Evolutionary conservation across 2,329 filamentous ascomycete genomes (phyloP).

Genomic region (Neophaeococcomyces mojaviensis): DNA sequence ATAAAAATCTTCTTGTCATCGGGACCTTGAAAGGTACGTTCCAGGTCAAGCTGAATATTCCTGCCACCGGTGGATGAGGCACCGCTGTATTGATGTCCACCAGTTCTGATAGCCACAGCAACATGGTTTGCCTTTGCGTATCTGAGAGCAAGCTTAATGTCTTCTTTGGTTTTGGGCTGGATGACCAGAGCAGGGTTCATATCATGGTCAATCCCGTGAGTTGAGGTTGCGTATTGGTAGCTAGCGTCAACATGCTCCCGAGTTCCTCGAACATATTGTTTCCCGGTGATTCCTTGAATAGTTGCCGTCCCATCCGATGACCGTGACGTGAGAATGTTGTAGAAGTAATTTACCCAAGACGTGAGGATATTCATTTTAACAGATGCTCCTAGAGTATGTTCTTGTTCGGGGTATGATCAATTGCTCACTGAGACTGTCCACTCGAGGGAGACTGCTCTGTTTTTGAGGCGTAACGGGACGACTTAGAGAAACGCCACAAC

Average conservation of each 20-base stretch:
- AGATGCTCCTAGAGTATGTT: too few species aligned
- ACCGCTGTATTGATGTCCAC: conserved; percentile 46
- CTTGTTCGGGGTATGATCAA: too few species aligned
- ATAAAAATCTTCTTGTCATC: conserved; percentile 29
- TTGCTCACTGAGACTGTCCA: too few species aligned
- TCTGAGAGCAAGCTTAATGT: conserved; percentile 35
- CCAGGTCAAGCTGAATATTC: conserved; percentile 43
- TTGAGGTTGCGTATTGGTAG: conserved; percentile 38
- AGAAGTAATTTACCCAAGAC: too few species aligned
- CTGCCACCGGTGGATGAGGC: conserved; percentile 39
- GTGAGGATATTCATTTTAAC: too few species aligned
- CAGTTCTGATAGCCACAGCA: conserved; percentile 40
- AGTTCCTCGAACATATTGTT: conserved; percentile 2
- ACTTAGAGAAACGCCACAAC: too few species aligned
- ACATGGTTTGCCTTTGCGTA: conserved; percentile 36
- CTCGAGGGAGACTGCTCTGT: too few species aligned
- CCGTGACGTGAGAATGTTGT: too few species aligned
- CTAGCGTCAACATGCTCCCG: not conserved
- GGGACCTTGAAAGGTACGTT: conserved; percentile 31
- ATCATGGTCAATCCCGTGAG: conserved; percentile 35
- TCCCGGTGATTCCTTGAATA: conserved; percentile 1
- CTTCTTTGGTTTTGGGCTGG: conserved; percentile 36
- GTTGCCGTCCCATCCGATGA: not conserved
- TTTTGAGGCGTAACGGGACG: too few species aligned
- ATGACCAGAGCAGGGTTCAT: conserved; percentile 41